Evolutionary conservation across 2,329 filamentous ascomycete species (phyloP).

Genomic region (Aspergillus neotritici): DNA sequence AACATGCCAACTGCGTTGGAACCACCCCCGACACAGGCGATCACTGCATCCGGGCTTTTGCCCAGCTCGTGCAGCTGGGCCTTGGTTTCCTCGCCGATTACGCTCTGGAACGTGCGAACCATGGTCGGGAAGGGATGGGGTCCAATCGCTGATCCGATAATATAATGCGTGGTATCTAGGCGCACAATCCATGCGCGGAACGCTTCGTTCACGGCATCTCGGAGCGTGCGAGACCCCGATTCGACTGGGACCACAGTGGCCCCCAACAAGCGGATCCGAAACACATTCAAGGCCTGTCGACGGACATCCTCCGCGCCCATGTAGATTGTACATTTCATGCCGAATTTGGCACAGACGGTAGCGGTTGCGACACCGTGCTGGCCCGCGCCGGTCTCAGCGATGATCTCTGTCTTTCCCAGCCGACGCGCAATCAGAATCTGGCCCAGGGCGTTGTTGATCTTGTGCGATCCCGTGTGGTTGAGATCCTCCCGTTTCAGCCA

Average conservation of each 20-base stretch:
- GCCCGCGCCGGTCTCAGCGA: slow-evolving; percentile 91
- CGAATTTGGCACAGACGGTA: slow-evolving; percentile 92
- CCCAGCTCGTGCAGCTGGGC: slow-evolving; percentile 75
- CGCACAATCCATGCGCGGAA: slow-evolving; percentile 83
- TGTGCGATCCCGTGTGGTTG: slow-evolving; percentile 94
- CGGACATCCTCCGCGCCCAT: slow-evolving; percentile 97
- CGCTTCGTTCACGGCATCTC: slow-evolving; percentile 87
- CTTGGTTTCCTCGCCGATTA: slow-evolving; percentile 91
- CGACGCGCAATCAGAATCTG: slow-evolving; percentile 82
- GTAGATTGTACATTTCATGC: slow-evolving; percentile 93
- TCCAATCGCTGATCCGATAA: slow-evolving; percentile 91
- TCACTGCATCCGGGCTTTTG: slow-evolving; percentile 88
- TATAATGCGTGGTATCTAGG: slow-evolving; percentile 89
- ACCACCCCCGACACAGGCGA: slow-evolving; percentile 90
- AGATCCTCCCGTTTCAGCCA: slow-evolving; percentile 96
- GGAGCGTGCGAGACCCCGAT: slow-evolving; percentile 69
- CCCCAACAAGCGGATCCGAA: slow-evolving; percentile 89
- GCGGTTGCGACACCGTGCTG: slow-evolving; percentile 96
- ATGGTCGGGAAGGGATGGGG: slow-evolving; percentile 97
- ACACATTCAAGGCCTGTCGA: slow-evolving; percentile 88
- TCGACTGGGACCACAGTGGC: slow-evolving; percentile 86
- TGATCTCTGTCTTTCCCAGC: slow-evolving; percentile 90
- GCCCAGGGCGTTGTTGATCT: slow-evolving; percentile 96
- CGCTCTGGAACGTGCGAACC: slow-evolving; percentile 91
- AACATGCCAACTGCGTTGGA: slow-evolving; percentile 96